Evolutionary conservation across 1,139 yeast genomes (phyloP), one percentile per base, ranked within the genome.

Genomic region (Zhuliangozyma blackwelliae): DNA sequence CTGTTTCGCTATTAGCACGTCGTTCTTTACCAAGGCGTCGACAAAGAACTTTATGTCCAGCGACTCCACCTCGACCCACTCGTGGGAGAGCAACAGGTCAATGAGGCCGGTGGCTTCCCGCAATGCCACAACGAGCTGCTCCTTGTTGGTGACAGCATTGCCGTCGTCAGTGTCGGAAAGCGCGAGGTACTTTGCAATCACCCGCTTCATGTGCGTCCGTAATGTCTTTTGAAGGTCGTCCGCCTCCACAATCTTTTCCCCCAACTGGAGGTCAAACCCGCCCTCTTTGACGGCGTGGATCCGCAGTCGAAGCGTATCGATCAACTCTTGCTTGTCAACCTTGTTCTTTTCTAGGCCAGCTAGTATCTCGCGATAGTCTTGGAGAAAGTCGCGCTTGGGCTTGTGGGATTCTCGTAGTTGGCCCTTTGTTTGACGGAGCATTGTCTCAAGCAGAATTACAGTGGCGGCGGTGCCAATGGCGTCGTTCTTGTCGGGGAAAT

Each of bases 381-480:
- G 6, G 9, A 22, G 21, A 9, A 3, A 27, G 27, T 31, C 36
- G 12, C 5, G 22, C 12, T 22, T 36, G 12, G 21, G 33, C 16
- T 27, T 10, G 25, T 31, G 28, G 32, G 32, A 21, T 19, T 31
- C 31, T 19, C 11, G 5, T 33, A 36, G 3, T 26, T 31, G 22
- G 35, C 38, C 7, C 37, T 35, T 3, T 9, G 23, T 22, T 7
- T 22, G 23, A 7, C 23, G 23, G 23, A 56, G 50, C 26, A 56
- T 44, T 6, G 44, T 41, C 29, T 45, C 47, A 10, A 59, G 49
- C 25, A 49, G 31, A 2, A 44, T 46, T 2, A 65, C 58, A 1
- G 74, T 65, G 3, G 62, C 45, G 10, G 71, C 67, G 10, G 59
- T 57, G 7, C 62, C 63, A 22, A 68, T 63, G 32, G 63, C 61